Percentiles rank a stretch among this genome's conserved stretches.
phyloP scores from a whole-genome alignment of 2,329 filamentous ascomycete genomes.

The Epicoccum nigrum region DNA sequence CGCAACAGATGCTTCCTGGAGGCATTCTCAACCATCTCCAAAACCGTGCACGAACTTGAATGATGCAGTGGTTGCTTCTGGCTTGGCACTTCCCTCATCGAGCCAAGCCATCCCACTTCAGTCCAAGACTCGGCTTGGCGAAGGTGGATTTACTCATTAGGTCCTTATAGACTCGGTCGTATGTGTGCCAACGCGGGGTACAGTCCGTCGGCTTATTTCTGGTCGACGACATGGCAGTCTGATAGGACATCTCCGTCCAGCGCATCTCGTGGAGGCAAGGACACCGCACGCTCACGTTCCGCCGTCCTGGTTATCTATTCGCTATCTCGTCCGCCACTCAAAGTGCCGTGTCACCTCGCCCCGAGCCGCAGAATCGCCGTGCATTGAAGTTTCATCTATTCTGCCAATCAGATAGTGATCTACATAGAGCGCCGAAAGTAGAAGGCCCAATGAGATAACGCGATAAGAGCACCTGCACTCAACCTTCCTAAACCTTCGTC shows the following conservation, averaged over 20 bases:
- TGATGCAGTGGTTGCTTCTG: constrained; percentile 5
- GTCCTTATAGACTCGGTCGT: neutral
- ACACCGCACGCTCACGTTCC: constrained; percentile 28
- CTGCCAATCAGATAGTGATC: constrained; percentile 36
- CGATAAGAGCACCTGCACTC: constrained; percentile 38
- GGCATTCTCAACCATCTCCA: neutral
- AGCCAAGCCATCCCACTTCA: constrained; percentile 4
- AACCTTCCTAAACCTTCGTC: constrained; percentile 15
- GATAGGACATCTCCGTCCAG: constrained; percentile 9
- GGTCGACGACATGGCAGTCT: neutral
- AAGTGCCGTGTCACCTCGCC: constrained; percentile 17
- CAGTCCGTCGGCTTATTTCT: constrained; percentile 6
- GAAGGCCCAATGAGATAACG: constrained; percentile 34
- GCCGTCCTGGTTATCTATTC: constrained; percentile 25
- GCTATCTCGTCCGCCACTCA: constrained; percentile 20
- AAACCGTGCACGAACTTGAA: neutral
- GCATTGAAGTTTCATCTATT: constrained; percentile 21
- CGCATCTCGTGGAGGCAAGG: neutral
- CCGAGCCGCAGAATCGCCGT: constrained; percentile 31
- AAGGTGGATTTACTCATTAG: too few relatives aligned
- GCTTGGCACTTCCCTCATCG: constrained; percentile 9
- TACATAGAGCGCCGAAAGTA: constrained; percentile 17
- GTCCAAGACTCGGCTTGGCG: constrained; percentile 1
- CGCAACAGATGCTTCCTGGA: neutral
- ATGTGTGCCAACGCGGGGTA: constrained; percentile 15